These are phyloP conservation scores for Aspergillus saccharolyticus DNA, from an alignment of 495 filamentous ascomycete genomes.

Conservation along the genomic window DNA sequence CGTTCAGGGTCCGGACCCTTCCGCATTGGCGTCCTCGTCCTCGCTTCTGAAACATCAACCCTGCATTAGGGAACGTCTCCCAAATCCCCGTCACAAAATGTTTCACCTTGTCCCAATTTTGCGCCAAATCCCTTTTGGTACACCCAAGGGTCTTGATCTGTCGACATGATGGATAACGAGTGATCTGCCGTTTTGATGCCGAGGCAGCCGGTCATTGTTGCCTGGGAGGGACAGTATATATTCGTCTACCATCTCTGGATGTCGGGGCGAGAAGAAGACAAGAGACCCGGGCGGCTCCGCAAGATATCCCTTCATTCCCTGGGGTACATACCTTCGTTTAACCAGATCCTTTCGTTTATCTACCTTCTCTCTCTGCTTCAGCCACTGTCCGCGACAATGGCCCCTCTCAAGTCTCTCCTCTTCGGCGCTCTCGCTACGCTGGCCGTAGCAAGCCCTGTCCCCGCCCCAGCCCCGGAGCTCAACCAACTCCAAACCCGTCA, in stretches of 20 bases:
- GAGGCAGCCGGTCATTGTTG: neutral
- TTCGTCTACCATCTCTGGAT: neutral
- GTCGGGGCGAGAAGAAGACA: neutral
- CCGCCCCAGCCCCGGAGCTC: neutral
- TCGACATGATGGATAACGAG: neutral
- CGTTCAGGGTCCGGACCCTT: neutral
- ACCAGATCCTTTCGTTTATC: neutral
- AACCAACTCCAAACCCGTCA: conserved; percentile 13
- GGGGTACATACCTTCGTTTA: neutral
- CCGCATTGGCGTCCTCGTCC: neutral
- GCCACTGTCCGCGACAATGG: too few species aligned
- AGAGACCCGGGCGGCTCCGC: neutral
- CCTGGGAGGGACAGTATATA: neutral
- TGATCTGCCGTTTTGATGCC: neutral
- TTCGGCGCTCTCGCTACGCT: conserved; percentile 16
- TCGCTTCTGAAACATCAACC: neutral
- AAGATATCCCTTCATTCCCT: neutral
- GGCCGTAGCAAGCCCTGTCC: conserved; percentile 15
- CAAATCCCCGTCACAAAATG: neutral
- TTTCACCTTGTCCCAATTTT: neutral
- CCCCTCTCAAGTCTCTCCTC: conserved; percentile 13
- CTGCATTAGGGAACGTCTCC: too few species aligned
- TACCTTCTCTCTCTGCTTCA: too few species aligned
- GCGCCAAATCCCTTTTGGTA: neutral
- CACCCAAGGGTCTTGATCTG: neutral